These are phyloP conservation scores for Fusarium staphyleae DNA, from an alignment of 2,329 filamentous ascomycete species.

Conservation along the genomic window DNA sequence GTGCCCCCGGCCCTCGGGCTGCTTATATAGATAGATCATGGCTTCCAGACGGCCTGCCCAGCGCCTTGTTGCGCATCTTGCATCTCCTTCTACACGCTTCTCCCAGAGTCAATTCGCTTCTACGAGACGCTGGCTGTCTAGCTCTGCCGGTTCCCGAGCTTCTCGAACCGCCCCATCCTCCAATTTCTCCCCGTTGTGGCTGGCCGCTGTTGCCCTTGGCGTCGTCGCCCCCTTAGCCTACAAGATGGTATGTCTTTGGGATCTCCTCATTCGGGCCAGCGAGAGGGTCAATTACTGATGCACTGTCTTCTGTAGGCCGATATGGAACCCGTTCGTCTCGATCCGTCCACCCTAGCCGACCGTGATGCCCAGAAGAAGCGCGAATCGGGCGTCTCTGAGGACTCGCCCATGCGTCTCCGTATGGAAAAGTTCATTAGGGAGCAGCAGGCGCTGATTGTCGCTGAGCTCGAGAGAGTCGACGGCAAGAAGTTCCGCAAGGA, in stretches of 20 bases:
- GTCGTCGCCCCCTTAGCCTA: constrained; percentile 62
- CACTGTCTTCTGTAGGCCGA: constrained; percentile 46
- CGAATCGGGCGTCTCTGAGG: constrained; percentile 68
- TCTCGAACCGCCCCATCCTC: constrained; percentile 30
- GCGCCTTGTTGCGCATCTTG: constrained; percentile 43
- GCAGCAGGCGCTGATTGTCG: constrained; percentile 87
- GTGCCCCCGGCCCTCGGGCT: constrained; percentile 13
- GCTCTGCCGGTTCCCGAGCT: constrained; percentile 31
- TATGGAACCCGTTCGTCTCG: constrained; percentile 56
- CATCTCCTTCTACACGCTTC: constrained; percentile 37
- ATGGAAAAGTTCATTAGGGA: constrained; percentile 98
- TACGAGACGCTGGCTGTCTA: constrained; percentile 39
- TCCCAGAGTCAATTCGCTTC: constrained; percentile 40
- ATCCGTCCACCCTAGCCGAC: constrained; percentile 78
- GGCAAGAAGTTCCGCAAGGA: constrained; percentile 83
- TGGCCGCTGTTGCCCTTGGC: constrained; percentile 55
- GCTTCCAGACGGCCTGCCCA: constrained; percentile 43
- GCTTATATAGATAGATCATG: constrained; percentile 43
- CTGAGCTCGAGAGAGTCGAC: constrained; percentile 82
- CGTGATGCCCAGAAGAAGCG: constrained; percentile 83
- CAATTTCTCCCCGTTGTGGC: constrained; percentile 37
- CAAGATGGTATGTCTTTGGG: constrained; percentile 59
- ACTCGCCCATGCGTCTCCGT: constrained; percentile 93
- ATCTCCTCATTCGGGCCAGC: background rate
- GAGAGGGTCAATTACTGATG: constrained; percentile 23